Evolutionary conservation across 805 yeast species (phyloP), one percentile per base, ranked within the genome.

Genomic region (Barnettozyma wickerhamii): DNA sequence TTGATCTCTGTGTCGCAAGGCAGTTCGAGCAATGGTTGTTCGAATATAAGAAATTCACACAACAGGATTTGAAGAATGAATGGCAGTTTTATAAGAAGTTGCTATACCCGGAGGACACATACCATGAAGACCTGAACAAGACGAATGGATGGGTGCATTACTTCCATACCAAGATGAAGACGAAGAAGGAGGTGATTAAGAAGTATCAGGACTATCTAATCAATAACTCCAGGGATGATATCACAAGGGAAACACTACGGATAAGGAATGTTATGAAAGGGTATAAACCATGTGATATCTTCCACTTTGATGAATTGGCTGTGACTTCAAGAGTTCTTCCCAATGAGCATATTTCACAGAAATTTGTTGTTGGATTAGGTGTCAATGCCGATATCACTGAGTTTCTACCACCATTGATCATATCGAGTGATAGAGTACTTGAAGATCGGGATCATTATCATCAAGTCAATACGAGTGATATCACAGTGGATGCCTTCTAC

Each of bases 141-240:
- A 60, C 69, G 2, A 65, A 65, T 44, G 73, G 72, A 1, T 68
- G 72, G 72, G 41, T 68, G 6, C 63, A 64, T 33, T 64, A 65
- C 46, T 68, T 68, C 53, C 66, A 63, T 38, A 55, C 53, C 35
- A 52, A 59, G 30, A 57, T 61, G 43, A 37, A 53, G 5, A 35
- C 52, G 2, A 60, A 59, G 39, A 46, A 55, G 27, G 56, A 58
- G 5, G 41, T 60, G 15, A 64, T 65, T 7, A 37, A 43, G 12
- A 29, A 41, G 1, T 63, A 60, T 37, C 54, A 59, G 40, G 40
- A 40, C 10, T 43, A 31, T 18, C 20, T 17, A 37, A 21, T 21
- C 19, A 7, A 18, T 6, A 28, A 20, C 20, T 6, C 18, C 38
- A 12, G 35, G 23, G 27, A 38, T 5, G 19, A 14, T 13, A 13